Evolutionary conservation across 2,329 filamentous ascomycete species (phyloP).

Genomic region (Pseudocercospora fijiensis): DNA sequence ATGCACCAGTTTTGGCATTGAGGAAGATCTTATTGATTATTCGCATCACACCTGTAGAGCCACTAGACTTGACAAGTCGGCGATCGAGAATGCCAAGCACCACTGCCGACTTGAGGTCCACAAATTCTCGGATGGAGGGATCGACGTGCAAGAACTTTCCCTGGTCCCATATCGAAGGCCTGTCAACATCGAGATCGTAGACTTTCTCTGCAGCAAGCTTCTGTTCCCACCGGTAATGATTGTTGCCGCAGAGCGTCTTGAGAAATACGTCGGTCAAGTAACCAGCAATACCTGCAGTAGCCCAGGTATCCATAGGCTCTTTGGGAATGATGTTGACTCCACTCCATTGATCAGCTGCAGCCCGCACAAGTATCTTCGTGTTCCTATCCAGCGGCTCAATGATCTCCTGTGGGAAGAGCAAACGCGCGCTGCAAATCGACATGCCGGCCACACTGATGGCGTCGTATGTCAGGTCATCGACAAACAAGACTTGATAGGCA

Average conservation of each 20-base stretch:
- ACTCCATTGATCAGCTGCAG: constrained; percentile 88
- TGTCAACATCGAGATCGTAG: constrained; percentile 74
- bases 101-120: constrained; percentile 83
- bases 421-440: constrained; percentile 79
- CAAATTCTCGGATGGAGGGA: constrained; percentile 82
- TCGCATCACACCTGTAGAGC: constrained; percentile 76
- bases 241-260: constrained; percentile 86
- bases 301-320: constrained; percentile 78
- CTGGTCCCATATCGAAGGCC: constrained; percentile 78
- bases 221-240: constrained; percentile 87
- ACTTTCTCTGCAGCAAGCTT: constrained; percentile 81
- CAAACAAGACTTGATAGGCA: constrained; percentile 89
- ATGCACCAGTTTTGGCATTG: constrained; percentile 78
- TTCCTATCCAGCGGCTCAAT: constrained; percentile 82
- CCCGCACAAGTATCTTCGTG: constrained; percentile 76
- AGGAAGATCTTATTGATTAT: constrained; percentile 84
- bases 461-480: constrained; percentile 81
- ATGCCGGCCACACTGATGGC: constrained; percentile 77
- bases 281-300: constrained; percentile 83
- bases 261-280: constrained; percentile 96
- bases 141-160: constrained; percentile 77
- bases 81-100: constrained; percentile 94
- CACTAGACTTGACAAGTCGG: constrained; percentile 82
- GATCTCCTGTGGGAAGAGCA: constrained; percentile 81
- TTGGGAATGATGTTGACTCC: constrained; percentile 89